These are phyloP conservation scores for Phoma sp. DNA, from an alignment of 2,329 filamentous ascomycete genomes.

Conservation along the genomic window DNA sequence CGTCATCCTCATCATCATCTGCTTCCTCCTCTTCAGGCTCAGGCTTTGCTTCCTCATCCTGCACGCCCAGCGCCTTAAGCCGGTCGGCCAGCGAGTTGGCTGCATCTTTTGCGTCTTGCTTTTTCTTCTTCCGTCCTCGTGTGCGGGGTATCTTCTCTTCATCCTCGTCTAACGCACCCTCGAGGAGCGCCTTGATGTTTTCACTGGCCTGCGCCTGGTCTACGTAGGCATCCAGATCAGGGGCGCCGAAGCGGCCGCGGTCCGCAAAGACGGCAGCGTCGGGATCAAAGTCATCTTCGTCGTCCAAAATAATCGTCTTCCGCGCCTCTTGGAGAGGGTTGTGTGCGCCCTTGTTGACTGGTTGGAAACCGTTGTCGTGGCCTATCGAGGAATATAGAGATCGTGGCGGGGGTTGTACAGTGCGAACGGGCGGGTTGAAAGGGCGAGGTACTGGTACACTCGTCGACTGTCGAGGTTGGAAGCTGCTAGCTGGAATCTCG, in stretches of 20 bases:
- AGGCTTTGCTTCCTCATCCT: conserved; percentile 59
- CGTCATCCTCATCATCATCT: conserved; percentile 61
- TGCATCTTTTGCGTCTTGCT: conserved; percentile 41
- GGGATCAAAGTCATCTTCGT: conserved; percentile 56
- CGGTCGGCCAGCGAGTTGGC: conserved; percentile 51
- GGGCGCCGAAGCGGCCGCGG: conserved; percentile 57
- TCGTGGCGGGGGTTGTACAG: conserved; percentile 57
- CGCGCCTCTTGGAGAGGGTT: conserved; percentile 39
- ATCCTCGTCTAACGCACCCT: conserved; percentile 79
- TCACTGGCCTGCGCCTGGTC: conserved; percentile 74
- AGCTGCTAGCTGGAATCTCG: conserved; percentile 44
- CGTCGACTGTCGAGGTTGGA: conserved; percentile 37
- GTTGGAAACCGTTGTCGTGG: conserved; percentile 50
- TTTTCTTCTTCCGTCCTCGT: conserved; percentile 53
- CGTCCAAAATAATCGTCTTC: conserved; percentile 50
- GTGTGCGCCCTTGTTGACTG: conserved; percentile 39
- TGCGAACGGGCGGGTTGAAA: conserved; percentile 50
- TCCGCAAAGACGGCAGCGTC: conserved; percentile 55
- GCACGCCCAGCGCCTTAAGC: conserved; percentile 52
- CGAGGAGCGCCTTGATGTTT: conserved; percentile 81
- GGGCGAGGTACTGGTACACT: conserved; percentile 57
- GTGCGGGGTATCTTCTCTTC: conserved; percentile 61
- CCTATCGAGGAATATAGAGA: conserved; percentile 61
- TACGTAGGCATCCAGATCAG: conserved; percentile 66
- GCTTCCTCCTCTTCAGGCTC: conserved; percentile 46